phyloP scores from a whole-genome alignment of 352 stramenopile species.

The Globisporangium emineosum region DNA sequence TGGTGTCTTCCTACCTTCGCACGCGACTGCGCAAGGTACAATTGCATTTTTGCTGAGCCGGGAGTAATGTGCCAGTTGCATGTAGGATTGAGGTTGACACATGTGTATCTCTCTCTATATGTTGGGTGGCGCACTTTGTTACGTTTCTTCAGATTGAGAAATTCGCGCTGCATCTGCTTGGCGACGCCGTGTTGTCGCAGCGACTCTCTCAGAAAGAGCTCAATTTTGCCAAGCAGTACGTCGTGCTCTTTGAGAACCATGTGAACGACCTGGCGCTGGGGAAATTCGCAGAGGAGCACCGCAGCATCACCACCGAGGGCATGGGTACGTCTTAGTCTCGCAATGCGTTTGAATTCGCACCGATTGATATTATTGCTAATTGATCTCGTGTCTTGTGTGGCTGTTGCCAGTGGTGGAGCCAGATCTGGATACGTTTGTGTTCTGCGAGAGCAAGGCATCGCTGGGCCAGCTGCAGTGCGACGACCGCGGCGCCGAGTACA shows the following conservation, averaged over 20 bases:
- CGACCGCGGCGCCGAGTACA: slow-evolving; percentile 62
- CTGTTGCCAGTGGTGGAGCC: slow-evolving; percentile 50
- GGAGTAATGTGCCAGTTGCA: not conserved
- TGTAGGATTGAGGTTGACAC: not conserved
- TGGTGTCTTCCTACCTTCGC: slow-evolving; percentile 79
- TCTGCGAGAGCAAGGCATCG: slow-evolving; percentile 64
- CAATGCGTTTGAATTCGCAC: not conserved
- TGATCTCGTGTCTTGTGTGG: not conserved
- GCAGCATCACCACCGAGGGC: slow-evolving; percentile 44
- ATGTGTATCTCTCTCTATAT: not conserved
- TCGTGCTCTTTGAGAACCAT: slow-evolving; percentile 66
- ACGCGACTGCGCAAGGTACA: slow-evolving; percentile 68
- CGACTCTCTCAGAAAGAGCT: slow-evolving; percentile 71
- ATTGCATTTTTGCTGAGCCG: not conserved
- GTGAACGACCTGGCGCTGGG: slow-evolving; percentile 58
- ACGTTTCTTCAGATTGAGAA: slow-evolving; percentile 56
- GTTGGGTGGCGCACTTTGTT: not conserved
- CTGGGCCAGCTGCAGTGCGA: slow-evolving; percentile 64
- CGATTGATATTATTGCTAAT: not conserved
- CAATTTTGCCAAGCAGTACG: slow-evolving; percentile 73
- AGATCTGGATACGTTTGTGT: slow-evolving; percentile 79
- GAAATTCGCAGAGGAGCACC: slow-evolving; percentile 69
- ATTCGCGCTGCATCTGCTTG: slow-evolving; percentile 63
- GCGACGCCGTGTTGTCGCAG: slow-evolving; percentile 36
- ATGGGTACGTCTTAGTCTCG: slow-evolving; percentile 54